phyloP scores from a whole-genome alignment of 441 rosid species.

The Bruguiera hainesii region DNA sequence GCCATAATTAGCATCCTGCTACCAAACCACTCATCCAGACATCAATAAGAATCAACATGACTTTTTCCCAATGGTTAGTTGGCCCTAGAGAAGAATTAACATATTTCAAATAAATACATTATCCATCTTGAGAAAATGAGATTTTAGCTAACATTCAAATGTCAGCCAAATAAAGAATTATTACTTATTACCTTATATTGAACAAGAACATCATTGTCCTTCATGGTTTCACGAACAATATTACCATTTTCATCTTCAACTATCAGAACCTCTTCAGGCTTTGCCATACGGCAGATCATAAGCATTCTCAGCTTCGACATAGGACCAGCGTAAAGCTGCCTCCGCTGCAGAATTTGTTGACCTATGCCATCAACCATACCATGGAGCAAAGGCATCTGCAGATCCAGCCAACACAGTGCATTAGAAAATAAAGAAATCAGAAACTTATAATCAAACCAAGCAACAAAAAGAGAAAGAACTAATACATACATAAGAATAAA shows the following conservation, averaged over 20 bases:
- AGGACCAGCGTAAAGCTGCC: conserved; percentile 85
- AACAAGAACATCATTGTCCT: conserved; percentile 99
- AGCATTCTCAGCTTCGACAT: conserved; percentile 95
- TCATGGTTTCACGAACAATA: conserved; percentile 98
- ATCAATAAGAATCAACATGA: background rate
- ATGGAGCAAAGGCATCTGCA: conserved; percentile 73
- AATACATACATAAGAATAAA: background rate
- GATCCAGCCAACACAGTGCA: conserved; percentile 19
- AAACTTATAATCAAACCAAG: background rate
- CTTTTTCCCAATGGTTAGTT: background rate
- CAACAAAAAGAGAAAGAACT: background rate
- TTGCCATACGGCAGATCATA: conserved; percentile 99
- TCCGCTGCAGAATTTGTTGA: conserved; percentile 74
- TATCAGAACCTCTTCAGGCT: conserved; percentile 98
- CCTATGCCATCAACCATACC: conserved; percentile 90
- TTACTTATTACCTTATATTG: conserved; percentile 90
- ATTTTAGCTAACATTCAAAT: conserved; percentile 2
- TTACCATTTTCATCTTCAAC: conserved; percentile 99
- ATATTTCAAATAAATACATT: background rate
- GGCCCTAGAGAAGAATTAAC: background rate
- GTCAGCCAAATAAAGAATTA: conserved; percentile 11
- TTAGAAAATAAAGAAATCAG: background rate
- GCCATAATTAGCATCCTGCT: background rate
- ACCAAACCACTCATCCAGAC: background rate
- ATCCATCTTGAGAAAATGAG: background rate